These are phyloP conservation scores for Vitis hybrid DNA, from an alignment of 177 flowering plant species.

Conservation along the genomic window DNA sequence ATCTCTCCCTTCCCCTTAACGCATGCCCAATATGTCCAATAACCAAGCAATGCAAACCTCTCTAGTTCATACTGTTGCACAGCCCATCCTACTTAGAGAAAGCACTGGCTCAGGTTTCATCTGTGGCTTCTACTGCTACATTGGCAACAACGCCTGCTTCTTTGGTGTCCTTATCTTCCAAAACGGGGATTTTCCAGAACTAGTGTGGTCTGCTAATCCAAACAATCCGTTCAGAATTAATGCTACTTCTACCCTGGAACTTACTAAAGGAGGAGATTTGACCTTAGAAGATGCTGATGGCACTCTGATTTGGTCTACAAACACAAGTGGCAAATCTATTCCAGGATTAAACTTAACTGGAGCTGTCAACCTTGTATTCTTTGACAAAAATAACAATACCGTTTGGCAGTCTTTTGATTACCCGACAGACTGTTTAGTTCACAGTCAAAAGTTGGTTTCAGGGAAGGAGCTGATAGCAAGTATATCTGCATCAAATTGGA, in stretches of 20 bases:
- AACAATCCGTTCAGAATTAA: constrained; percentile 3
- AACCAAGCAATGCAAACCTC: too few relatives aligned
- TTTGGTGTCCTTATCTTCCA: too few relatives aligned
- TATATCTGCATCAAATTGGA: background rate
- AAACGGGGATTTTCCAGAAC: too few relatives aligned
- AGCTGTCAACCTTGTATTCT: background rate
- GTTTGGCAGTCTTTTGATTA: constrained; percentile 11
- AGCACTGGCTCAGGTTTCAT: too few relatives aligned
- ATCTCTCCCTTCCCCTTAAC: too few relatives aligned
- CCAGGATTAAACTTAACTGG: constrained; percentile 1
- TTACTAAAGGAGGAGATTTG: constrained; percentile 10
- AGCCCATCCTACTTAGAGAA: too few relatives aligned
- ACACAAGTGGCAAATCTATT: constrained; percentile 2
- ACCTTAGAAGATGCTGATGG: constrained; percentile 8
- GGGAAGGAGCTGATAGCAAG: background rate
- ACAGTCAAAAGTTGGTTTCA: background rate
- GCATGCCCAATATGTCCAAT: too few relatives aligned
- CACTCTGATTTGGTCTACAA: constrained; percentile 7
- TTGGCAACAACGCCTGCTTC: too few relatives aligned
- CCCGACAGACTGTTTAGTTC: constrained; percentile 7
- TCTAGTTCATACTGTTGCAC: too few relatives aligned
- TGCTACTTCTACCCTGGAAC: constrained; percentile 3
- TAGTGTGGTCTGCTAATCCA: constrained; percentile 18
- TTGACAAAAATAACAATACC: too few relatives aligned
- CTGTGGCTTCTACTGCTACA: too few relatives aligned